Percentiles rank a stretch among this genome's conserved stretches.
Conservation (phyloP, 1,284 basidiomycete species). For the Athelia psychrophila region DNA sequence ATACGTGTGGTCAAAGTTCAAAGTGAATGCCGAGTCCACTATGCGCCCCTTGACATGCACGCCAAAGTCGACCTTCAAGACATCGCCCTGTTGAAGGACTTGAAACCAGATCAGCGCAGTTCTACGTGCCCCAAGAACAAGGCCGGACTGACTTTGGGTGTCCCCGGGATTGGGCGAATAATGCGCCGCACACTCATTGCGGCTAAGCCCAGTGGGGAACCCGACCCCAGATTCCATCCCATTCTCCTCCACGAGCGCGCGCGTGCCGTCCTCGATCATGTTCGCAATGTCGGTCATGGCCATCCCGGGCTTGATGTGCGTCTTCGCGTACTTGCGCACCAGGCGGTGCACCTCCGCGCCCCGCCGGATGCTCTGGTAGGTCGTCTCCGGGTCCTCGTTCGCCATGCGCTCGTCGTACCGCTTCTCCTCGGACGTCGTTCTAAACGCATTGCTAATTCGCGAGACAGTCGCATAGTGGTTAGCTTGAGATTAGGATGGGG, state of each 20-base stretch:
- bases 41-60: constrained; percentile 97
- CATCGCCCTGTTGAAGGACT: constrained; percentile 85
- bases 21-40: constrained; percentile 93
- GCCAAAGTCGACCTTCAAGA: constrained; percentile 97
- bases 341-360: constrained; percentile 97
- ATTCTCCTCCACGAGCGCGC: constrained; percentile 89
- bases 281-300: constrained; percentile 94
- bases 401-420: constrained; percentile 78
- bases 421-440: constrained; percentile 90
- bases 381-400: constrained; percentile 77
- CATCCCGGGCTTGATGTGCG: constrained; percentile 91
- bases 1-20: constrained; percentile 88
- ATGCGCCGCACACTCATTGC: constrained; percentile 96
- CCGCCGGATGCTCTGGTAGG: constrained; percentile 87
- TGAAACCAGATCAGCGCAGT: constrained; percentile 10
- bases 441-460: constrained; percentile 70
- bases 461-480: constrained; percentile 7
- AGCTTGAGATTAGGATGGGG: constrained; percentile 3
- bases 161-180: constrained; percentile 97
- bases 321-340: constrained; percentile 82
- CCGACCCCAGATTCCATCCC: constrained; percentile 87
- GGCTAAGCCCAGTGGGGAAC: constrained; percentile 94
- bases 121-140: constrained; percentile 5
- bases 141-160: constrained; percentile 61
- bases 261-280: constrained; percentile 88